A percentile compares a stretch with the other conserved stretches of the same genome.
phyloP scores from a whole-genome alignment of 495 filamentous ascomycete species.

The Astrothelium subdiscretum region DNA sequence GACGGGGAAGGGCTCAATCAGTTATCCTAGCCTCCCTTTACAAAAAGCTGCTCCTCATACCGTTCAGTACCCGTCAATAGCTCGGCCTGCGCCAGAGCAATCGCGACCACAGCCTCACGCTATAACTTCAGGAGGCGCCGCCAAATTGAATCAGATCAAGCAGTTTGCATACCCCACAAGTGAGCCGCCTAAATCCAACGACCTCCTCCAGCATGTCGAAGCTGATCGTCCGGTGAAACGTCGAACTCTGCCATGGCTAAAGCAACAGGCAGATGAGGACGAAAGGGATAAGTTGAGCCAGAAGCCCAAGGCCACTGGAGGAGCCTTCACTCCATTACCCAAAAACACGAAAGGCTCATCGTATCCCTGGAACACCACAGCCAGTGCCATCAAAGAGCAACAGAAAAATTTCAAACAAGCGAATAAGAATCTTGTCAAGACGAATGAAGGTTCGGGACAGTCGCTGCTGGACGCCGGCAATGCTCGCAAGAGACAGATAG shows the following conservation, averaged over 20 bases:
- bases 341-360: slow-evolving; percentile 28
- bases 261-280: slow-evolving; percentile 17
- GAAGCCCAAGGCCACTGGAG: slow-evolving; percentile 13
- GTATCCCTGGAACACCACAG: slow-evolving; percentile 67
- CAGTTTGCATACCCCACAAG: not conserved
- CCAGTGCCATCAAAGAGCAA: slow-evolving; percentile 69
- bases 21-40: slow-evolving; percentile 36
- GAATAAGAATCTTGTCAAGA: slow-evolving; percentile 45
- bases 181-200: not conserved
- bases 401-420: slow-evolving; percentile 60
- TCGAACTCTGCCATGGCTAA: slow-evolving; percentile 45
- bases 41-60: slow-evolving; percentile 2
- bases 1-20: slow-evolving; percentile 26
- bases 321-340: slow-evolving; percentile 24
- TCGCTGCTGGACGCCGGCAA: slow-evolving; percentile 24
- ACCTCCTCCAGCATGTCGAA: slow-evolving; percentile 2
- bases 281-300: slow-evolving; percentile 6
- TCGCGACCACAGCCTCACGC: not conserved
- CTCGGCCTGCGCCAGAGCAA: not conserved
- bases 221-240: slow-evolving; percentile 31
- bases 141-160: not conserved
- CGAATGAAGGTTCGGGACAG: slow-evolving; percentile 23
- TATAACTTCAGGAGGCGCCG: slow-evolving; percentile 14
- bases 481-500: slow-evolving; percentile 29
- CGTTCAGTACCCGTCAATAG: not conserved